These are phyloP conservation scores for Dendryphion nanum DNA, from an alignment of 2,329 filamentous ascomycete species.

Conservation along the genomic window DNA sequence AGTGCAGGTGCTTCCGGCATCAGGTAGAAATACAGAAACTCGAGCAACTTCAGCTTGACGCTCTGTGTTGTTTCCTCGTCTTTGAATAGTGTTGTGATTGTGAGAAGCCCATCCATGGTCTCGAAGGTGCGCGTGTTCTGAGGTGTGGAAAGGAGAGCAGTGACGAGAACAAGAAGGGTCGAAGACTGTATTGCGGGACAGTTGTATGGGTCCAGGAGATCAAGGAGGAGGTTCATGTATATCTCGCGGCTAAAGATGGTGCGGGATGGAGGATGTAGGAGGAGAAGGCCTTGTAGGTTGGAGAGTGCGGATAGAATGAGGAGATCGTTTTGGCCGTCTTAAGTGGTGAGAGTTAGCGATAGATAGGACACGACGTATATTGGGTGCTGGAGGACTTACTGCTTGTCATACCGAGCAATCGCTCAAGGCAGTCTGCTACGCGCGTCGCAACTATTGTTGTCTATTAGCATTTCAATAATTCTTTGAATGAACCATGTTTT, in stretches of 20 bases:
- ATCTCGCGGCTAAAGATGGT: conserved; percentile 83
- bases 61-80: conserved; percentile 79
- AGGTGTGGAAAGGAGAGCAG: conserved; percentile 81
- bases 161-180: conserved; percentile 85
- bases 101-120: conserved; percentile 83
- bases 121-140: conserved; percentile 91
- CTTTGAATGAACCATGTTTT: background rate
- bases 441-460: conserved; percentile 67
- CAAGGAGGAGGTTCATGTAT: conserved; percentile 94
- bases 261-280: conserved; percentile 88
- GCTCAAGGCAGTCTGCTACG: conserved; percentile 80
- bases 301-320: conserved; percentile 86
- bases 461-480: background rate
- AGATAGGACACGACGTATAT: background rate
- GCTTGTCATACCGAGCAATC: conserved; percentile 75
- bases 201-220: conserved; percentile 87
- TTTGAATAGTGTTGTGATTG: conserved; percentile 91
- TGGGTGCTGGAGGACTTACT: conserved; percentile 15
- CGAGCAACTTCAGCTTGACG: conserved; percentile 93
- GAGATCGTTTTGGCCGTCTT: conserved; percentile 78
- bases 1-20: conserved; percentile 75
- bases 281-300: conserved; percentile 80
- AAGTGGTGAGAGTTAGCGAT: background rate
- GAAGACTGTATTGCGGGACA: conserved; percentile 89
- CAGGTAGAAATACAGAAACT: conserved; percentile 97